Conservation (phyloP, 495 filamentous ascomycete species). For the Tetracladium marchalianum region DNA sequence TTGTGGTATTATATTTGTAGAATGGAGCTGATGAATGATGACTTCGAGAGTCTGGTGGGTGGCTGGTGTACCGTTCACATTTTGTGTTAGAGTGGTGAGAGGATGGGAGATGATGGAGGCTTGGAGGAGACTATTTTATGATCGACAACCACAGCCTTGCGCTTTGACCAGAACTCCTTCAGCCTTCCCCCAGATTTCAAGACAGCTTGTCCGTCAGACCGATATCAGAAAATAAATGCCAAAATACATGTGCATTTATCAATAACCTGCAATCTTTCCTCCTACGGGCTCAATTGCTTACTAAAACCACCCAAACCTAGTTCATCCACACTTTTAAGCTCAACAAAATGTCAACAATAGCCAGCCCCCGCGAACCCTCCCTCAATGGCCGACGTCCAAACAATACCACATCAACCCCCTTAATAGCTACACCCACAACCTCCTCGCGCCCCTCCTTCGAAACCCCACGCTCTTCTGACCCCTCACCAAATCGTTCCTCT, state of each 20-base stretch:
- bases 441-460: conserved; percentile 71
- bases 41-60: no score
- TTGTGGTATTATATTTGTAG: no score
- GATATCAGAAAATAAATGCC: neutral
- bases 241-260: no score
- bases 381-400: conserved; percentile 8
- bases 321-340: no score
- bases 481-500: conserved; percentile 42
- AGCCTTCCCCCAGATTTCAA: no score
- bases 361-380: conserved; percentile 52
- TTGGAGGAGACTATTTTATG: neutral
- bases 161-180: no score
- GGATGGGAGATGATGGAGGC: neutral
- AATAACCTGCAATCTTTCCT: neutral
- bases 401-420: conserved; percentile 5
- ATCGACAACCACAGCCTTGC: no score
- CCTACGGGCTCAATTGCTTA: no score
- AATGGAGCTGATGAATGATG: no score
- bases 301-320: no score
- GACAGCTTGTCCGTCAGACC: neutral
- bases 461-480: conserved; percentile 34
- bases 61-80: no score
- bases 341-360: conserved; percentile 66
- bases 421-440: conserved; percentile 49
- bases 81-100: neutral